Percentiles rank a stretch among this genome's conserved stretches.
Evolutionary conservation across 2,329 filamentous ascomycete species (phyloP).

Genomic region (Penicillium rolfsii): DNA sequence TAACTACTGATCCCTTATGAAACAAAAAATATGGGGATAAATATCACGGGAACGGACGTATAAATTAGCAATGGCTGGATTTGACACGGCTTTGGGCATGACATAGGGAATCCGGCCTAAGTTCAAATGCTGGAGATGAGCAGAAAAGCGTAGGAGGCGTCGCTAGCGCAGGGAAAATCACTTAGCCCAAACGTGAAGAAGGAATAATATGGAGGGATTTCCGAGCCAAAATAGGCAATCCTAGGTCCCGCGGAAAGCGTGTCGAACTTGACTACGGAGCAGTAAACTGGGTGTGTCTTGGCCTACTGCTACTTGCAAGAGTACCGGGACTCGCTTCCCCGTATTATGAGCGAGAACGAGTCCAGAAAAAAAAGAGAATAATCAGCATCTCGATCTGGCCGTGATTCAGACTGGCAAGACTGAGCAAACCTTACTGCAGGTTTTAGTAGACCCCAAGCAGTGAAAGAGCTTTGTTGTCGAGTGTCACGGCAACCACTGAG

Average conservation of each 20-base stretch:
- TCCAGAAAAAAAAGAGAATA: background rate
- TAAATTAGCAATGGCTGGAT: slow-evolving; percentile 9
- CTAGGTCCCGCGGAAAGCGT: background rate
- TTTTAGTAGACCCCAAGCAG: background rate
- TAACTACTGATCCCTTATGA: background rate
- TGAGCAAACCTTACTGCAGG: background rate
- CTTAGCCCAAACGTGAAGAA: background rate
- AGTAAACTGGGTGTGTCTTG: background rate
- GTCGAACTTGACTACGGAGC: background rate
- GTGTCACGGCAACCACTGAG: background rate
- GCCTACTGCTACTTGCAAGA: background rate
- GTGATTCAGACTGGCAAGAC: background rate
- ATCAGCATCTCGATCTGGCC: background rate
- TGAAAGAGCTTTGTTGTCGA: background rate
- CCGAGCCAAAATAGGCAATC: slow-evolving; percentile 15
- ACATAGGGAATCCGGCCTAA: slow-evolving; percentile 1
- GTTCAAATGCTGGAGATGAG: background rate
- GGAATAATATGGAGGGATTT: slow-evolving; percentile 9
- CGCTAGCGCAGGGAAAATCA: background rate
- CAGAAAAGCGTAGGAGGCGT: background rate
- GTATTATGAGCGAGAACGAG: background rate
- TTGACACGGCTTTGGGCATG: slow-evolving; percentile 6
- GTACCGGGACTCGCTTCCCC: background rate
- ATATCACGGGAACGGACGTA: background rate
- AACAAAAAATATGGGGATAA: background rate